Evolutionary conservation across 1,139 yeast genomes (phyloP).

Genomic region (Chernovozyma aurita): DNA sequence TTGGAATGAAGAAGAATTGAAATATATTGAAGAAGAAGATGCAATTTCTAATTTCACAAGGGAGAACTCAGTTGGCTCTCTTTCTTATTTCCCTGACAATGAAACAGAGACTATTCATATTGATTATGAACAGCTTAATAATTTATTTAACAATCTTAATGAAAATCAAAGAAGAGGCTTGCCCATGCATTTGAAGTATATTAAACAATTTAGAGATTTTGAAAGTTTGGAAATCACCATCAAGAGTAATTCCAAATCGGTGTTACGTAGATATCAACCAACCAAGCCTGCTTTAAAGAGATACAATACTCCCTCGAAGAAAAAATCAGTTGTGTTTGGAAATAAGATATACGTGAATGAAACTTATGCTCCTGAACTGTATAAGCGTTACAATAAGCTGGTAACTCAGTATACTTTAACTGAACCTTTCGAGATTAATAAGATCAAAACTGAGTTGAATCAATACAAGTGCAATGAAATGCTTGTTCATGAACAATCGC

Average conservation of each 20-base stretch:
- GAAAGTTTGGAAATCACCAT: slow-evolving; percentile 28
- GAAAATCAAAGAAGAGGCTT: slow-evolving; percentile 27
- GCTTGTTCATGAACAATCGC: slow-evolving; percentile 52
- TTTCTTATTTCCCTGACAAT: slow-evolving; percentile 3
- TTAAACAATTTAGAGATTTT: slow-evolving; percentile 38
- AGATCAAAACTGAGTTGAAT: slow-evolving; percentile 49
- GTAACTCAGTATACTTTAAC: slow-evolving; percentile 48
- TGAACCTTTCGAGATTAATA: slow-evolving; percentile 41
- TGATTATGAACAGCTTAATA: slow-evolving; percentile 26
- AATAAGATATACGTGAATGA: slow-evolving; percentile 41
- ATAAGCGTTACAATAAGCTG: slow-evolving; percentile 49
- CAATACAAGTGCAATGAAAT: slow-evolving; percentile 49
- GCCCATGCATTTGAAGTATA: slow-evolving; percentile 36
- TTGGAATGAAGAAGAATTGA: slow-evolving; percentile 15
- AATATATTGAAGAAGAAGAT: background rate
- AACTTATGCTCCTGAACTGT: slow-evolving; percentile 44
- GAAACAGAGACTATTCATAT: slow-evolving; percentile 18
- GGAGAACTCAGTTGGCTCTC: background rate
- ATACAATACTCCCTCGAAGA: slow-evolving; percentile 2
- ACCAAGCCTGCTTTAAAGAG: slow-evolving; percentile 1
- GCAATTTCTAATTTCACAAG: background rate
- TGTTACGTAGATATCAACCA: slow-evolving; percentile 4
- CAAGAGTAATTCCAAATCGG: slow-evolving; percentile 11
- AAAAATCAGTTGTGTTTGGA: slow-evolving; percentile 37
- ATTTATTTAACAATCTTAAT: slow-evolving; percentile 23